Percentiles rank a stretch among this genome's conserved stretches.
These are phyloP conservation scores for Hyaloperonospora brassicae DNA, from an alignment of 352 stramenopile genomes.

Conservation along the genomic window DNA sequence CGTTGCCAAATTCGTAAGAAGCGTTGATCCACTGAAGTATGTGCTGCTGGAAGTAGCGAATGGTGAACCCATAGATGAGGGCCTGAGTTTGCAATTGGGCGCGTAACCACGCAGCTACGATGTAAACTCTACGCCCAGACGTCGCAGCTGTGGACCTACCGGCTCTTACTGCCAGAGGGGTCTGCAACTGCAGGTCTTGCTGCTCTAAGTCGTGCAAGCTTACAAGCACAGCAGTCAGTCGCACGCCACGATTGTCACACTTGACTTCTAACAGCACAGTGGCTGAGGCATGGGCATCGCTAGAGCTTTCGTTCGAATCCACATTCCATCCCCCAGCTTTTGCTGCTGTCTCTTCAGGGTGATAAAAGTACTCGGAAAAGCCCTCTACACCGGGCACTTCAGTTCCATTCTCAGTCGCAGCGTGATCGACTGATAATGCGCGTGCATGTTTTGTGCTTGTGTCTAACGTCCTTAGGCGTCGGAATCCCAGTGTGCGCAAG, in stretches of 20 bases:
- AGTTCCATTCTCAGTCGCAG: conserved; percentile 11
- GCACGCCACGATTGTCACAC: conserved; percentile 64
- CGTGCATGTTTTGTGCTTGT: conserved; percentile 16
- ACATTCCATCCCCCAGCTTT: conserved; percentile 19
- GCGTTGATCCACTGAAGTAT: conserved; percentile 49
- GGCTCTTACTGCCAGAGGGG: conserved; percentile 15
- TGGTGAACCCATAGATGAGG: conserved; percentile 69
- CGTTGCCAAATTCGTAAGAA: conserved; percentile 24
- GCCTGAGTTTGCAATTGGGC: conserved; percentile 43
- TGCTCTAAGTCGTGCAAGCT: conserved; percentile 55
- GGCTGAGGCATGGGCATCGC: conserved; percentile 15
- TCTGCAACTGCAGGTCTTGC: conserved; percentile 56
- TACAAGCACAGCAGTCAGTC: conserved; percentile 51
- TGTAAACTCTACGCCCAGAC: conserved; percentile 38
- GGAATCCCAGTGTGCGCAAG: conserved; percentile 58
- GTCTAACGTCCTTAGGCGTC: conserved; percentile 39
- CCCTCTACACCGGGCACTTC: conserved; percentile 35
- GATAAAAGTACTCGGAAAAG: conserved; percentile 69
- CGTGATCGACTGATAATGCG: conserved; percentile 15
- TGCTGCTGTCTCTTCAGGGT: conserved; percentile 31
- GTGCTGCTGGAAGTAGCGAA: conserved; percentile 67
- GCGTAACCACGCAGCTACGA: conserved; percentile 42
- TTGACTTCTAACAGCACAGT: conserved; percentile 64
- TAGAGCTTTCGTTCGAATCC: conserved; percentile 3
- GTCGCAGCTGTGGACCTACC: conserved; percentile 6